phyloP scores from a whole-genome alignment of 139 green algal genomes.

The Deuterostichococcus epilithicus region DNA sequence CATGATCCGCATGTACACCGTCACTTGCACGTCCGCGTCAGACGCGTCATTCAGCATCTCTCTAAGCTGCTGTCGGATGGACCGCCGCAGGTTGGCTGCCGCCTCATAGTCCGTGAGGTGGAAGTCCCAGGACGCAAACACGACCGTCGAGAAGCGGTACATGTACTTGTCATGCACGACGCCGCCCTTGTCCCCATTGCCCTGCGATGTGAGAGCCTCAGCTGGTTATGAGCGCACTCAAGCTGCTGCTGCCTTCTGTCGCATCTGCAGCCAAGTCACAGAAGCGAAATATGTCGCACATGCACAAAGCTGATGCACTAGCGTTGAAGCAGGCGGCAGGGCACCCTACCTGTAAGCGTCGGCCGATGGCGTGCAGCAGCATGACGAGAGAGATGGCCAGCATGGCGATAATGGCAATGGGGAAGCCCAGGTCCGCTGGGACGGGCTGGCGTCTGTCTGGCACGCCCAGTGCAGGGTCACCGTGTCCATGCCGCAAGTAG shows the following conservation, averaged over 20 bases:
- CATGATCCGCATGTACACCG: background rate
- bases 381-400: conserved; percentile 21
- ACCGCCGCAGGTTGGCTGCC: conserved; percentile 22
- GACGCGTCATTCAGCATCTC: conserved; percentile 37
- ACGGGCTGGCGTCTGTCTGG: conserved; percentile 10
- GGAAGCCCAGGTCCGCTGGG: conserved; percentile 24
- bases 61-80: conserved; percentile 34
- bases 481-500: background rate
- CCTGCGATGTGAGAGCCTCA: conserved; percentile 2
- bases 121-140: conserved; percentile 43
- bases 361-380: conserved; percentile 28
- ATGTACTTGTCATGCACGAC: conserved; percentile 28
- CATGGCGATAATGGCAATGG: conserved; percentile 20
- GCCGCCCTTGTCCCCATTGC: conserved; percentile 12
- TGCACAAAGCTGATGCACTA: background rate
- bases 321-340: background rate
- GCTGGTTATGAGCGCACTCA: background rate
- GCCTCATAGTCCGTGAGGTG: conserved; percentile 27
- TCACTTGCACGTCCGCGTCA: conserved; percentile 15
- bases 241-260: background rate
- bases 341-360: conserved; percentile 16
- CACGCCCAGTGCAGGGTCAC: background rate
- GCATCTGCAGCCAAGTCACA: background rate
- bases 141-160: conserved; percentile 36
- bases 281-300: no score